Evolutionary conservation across 2,329 filamentous ascomycete species (phyloP).

Genomic region (Diplodia corticola): DNA sequence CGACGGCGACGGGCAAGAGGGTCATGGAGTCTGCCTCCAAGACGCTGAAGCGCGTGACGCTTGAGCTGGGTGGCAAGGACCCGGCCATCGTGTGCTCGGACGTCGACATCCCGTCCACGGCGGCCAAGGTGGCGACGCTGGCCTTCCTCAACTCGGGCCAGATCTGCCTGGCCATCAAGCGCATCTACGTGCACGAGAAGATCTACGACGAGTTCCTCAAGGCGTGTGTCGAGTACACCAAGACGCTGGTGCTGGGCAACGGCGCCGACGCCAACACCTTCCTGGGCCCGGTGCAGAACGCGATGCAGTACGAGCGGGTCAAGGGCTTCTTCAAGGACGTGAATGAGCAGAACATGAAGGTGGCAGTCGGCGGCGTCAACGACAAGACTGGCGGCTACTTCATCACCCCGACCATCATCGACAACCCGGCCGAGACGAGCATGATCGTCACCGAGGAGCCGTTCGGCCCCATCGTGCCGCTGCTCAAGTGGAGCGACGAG

Average conservation of each 20-base stretch:
- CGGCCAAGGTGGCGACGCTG: constrained; percentile 46
- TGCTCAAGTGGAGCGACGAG: constrained; percentile 62
- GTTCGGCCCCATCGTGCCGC: constrained; percentile 64
- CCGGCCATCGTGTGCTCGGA: constrained; percentile 60
- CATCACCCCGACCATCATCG: constrained; percentile 60
- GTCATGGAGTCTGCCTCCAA: constrained; percentile 57
- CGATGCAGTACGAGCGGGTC: constrained; percentile 64
- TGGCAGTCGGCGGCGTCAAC: constrained; percentile 53
- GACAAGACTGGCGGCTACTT: constrained; percentile 53
- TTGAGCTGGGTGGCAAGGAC: constrained; percentile 65
- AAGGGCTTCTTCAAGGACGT: constrained; percentile 58
- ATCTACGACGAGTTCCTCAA: constrained; percentile 59
- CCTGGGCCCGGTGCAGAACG: constrained; percentile 64
- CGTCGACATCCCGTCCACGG: constrained; percentile 45
- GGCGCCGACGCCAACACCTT: constrained; percentile 46
- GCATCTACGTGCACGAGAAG: constrained; percentile 61
- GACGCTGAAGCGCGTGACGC: constrained; percentile 60
- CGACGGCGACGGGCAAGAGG: constrained; percentile 59
- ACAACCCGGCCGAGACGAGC: constrained; percentile 57
- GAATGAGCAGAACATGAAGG: constrained; percentile 55
- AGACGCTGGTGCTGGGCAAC: constrained; percentile 42
- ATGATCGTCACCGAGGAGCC: constrained; percentile 60
- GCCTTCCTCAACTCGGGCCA: constrained; percentile 56
- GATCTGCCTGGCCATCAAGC: constrained; percentile 47
- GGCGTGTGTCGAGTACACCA: constrained; percentile 48